phyloP scores from a whole-genome alignment of 1,284 basidiomycete species.

The Xerocomus alliaceus region DNA sequence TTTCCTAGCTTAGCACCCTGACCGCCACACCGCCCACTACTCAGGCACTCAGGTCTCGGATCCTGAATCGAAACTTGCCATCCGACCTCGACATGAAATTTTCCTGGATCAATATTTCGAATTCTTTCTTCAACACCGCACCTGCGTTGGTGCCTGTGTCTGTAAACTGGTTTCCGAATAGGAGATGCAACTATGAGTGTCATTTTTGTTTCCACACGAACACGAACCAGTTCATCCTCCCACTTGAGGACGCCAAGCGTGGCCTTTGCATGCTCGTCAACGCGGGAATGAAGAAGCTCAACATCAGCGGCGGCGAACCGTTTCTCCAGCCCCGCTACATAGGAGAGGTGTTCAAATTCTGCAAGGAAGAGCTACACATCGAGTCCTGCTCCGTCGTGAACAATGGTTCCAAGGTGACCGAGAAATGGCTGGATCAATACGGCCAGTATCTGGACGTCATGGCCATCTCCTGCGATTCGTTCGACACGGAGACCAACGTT shows the following conservation, averaged over 20 bases:
- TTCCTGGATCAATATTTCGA: conserved; percentile 23
- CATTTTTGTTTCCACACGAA: conserved; percentile 51
- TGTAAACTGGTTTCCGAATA: conserved; percentile 36
- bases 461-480: conserved; percentile 52
- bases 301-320: conserved; percentile 52
- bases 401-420: conserved; percentile 51
- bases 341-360: conserved; percentile 49
- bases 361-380: conserved; percentile 48
- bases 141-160: conserved; percentile 24
- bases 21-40: not conserved
- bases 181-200: conserved; percentile 45
- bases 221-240: conserved; percentile 45
- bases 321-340: conserved; percentile 49
- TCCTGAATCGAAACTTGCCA: not conserved
- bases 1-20: not conserved
- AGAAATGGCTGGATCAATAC: conserved; percentile 49
- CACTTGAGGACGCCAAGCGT: conserved; percentile 45
- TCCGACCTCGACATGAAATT: conserved; percentile 27
- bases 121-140: conserved; percentile 21
- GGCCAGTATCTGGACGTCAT: conserved; percentile 51
- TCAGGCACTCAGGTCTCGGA: not conserved
- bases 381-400: conserved; percentile 50
- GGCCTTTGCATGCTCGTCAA: conserved; percentile 46
- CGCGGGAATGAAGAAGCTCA: conserved; percentile 51
- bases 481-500: conserved; percentile 47